phyloP scores from a whole-genome alignment of 2,329 filamentous ascomycete genomes.

The Neonectria hederae region DNA sequence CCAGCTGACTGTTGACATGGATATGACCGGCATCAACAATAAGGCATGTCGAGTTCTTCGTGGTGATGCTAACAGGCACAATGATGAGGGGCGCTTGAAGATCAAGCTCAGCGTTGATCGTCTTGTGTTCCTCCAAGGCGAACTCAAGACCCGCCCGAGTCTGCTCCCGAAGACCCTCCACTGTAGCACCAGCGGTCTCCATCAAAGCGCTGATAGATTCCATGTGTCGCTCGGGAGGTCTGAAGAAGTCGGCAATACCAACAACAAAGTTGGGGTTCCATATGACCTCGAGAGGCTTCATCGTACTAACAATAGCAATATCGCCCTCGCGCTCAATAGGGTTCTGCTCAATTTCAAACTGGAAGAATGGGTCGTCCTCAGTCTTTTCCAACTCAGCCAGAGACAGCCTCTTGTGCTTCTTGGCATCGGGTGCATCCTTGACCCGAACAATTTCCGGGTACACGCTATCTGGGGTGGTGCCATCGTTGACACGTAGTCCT shows the following conservation, averaged over 20 bases:
- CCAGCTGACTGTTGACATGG: conserved; percentile 91
- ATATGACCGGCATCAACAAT: conserved; percentile 97
- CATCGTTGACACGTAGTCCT: conserved; percentile 93
- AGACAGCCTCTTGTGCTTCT: conserved; percentile 59
- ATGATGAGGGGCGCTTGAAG: conserved; percentile 97
- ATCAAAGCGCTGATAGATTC: conserved; percentile 96
- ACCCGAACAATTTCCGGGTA: conserved; percentile 96
- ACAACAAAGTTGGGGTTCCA: conserved; percentile 96
- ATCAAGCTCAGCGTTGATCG: conserved; percentile 94
- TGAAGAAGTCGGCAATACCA: conserved; percentile 93
- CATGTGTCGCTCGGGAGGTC: conserved; percentile 96
- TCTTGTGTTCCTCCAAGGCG: conserved; percentile 96
- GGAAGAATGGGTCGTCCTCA: conserved; percentile 83
- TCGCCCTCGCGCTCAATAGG: conserved; percentile 93
- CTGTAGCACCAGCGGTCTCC: conserved; percentile 94
- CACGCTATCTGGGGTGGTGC: conserved; percentile 88
- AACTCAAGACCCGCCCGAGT: conserved; percentile 96
- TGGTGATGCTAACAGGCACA: conserved; percentile 90
- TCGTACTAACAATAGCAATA: conserved; percentile 85
- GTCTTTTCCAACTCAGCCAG: conserved; percentile 63
- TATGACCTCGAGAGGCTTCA: conserved; percentile 95
- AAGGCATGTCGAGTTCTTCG: conserved; percentile 82
- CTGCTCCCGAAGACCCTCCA: conserved; percentile 93
- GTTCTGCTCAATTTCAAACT: conserved; percentile 92
- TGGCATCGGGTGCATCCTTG: conserved; percentile 77